Percentiles rank a stretch among this genome's conserved stretches.
These are phyloP conservation scores for Diplosphaera chodatii DNA, from an alignment of 139 green algal species.

Conservation along the genomic window DNA sequence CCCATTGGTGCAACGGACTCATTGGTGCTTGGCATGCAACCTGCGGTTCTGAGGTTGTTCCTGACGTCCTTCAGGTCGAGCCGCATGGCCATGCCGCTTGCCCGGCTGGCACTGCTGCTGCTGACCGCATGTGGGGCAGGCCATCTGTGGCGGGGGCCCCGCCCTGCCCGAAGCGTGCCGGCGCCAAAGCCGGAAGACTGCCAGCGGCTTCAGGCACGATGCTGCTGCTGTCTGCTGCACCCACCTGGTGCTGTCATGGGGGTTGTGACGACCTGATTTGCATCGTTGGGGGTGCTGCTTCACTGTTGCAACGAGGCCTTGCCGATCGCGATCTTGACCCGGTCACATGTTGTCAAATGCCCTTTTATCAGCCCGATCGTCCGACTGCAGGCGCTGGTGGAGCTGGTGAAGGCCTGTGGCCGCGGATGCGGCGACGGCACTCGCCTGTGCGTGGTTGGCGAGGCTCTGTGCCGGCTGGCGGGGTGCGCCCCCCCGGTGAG, in stretches of 20 bases:
- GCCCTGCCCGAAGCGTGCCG: not conserved
- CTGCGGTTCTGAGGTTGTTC: no score
- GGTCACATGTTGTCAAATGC: no score
- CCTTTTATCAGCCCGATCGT: no score
- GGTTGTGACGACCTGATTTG: no score
- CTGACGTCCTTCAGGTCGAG: constrained; percentile 6
- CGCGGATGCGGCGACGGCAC: constrained; percentile 56
- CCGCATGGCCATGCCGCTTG: constrained; percentile 40
- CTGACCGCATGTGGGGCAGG: constrained; percentile 20
- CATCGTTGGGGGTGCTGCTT: no score
- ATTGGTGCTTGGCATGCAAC: no score
- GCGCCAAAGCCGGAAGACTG: not conserved
- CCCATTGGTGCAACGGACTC: no score
- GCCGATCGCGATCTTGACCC: no score
- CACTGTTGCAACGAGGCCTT: no score
- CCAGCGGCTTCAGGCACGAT: not conserved
- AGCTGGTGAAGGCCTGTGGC: constrained; percentile 36
- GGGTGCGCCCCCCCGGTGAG: constrained; percentile 16
- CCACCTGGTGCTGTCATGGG: no score
- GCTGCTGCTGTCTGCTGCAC: no score
- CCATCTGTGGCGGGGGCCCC: not conserved
- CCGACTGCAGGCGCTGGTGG: constrained; percentile 29
- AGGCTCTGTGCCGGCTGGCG: constrained; percentile 40
- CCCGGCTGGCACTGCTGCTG: constrained; percentile 49
- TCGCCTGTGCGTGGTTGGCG: constrained; percentile 45